Conservation (phyloP, 306 rosid genomes). For the Casuarina glauca region DNA sequence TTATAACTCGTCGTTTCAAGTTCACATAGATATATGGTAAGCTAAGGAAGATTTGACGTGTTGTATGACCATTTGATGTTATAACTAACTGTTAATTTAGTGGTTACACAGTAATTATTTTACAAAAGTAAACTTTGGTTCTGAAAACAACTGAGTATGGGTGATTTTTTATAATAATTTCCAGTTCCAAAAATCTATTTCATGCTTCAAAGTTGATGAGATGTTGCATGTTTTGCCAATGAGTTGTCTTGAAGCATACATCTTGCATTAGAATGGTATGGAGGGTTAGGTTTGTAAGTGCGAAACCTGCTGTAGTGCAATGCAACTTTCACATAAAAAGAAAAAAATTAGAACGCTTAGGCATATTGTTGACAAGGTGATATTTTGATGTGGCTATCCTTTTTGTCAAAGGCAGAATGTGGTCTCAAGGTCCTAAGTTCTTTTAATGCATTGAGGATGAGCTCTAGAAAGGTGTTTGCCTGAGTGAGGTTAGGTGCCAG, state of each 20-base stretch:
- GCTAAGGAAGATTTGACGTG: not conserved
- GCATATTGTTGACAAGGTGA: not conserved
- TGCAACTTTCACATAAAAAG: too few species aligned
- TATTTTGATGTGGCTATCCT: not conserved
- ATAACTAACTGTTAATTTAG: not conserved
- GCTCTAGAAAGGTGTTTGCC: not conserved
- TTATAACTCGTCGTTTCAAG: constrained; percentile 8
- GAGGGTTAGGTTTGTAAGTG: too few species aligned
- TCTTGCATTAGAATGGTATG: too few species aligned
- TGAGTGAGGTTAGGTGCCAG: not conserved
- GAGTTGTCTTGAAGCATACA: not conserved
- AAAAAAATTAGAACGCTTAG: too few species aligned
- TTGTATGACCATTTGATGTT: not conserved
- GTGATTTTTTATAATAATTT: not conserved
- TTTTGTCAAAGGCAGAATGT: too few species aligned
- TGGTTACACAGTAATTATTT: not conserved
- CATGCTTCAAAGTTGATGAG: not conserved
- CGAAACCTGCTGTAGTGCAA: too few species aligned
- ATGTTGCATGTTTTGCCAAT: not conserved
- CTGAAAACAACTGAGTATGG: not conserved
- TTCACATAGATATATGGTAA: constrained; percentile 8
- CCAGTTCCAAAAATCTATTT: not conserved
- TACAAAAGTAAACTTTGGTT: not conserved
- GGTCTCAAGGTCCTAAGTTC: not conserved
- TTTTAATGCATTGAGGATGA: too few species aligned